Evolutionary conservation across 805 yeast species (phyloP), one percentile per base, ranked within the genome.

Genomic region (Metschnikowia amazonensis): DNA sequence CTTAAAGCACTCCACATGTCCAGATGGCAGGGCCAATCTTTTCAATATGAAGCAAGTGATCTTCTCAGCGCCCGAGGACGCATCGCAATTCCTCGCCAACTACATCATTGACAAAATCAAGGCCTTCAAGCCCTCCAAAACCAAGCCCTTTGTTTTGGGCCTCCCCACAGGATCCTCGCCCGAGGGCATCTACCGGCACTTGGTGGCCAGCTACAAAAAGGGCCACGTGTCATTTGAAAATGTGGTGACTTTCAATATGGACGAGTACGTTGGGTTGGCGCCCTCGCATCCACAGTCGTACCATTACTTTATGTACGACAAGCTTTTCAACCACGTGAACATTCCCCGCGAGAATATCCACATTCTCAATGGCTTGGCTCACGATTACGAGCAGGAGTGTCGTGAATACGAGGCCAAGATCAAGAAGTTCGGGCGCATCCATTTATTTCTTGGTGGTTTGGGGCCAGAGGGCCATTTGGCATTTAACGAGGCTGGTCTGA

Each of bases 391-490:
- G 37, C 54, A 43, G 14, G 83, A 78, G 60, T 79, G 84, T 54
- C 52, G 55, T 4, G 51, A 55, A 1, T 79, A 79, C 59, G 83
- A 79, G 59, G 65, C 58, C 24, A 69, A 73, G 51, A 78, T 79
- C 57, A 66, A 65, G 49, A 51, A 56, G 28, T 71, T 65, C 49
- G 83, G 82, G 13, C 67, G 75, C 33, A 76, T 79, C 48, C 69
- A 79, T 54, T 62, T 79, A 43, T 79, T 79, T 52, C 56, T 79
- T 54, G 83, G 83, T 5, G 84, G 83, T 1, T 64, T 79, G 55
- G 83, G 84, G 1, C 78, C 81, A 13, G 80, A 79, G 55, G 84
- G 83, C 25, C 83, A 79, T 58, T 65, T 79, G 53, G 83, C 84
- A 1, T 79, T 79, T 56, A 79, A 79, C 60, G 83, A 79, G 61